Conservation (phyloP, 1,284 basidiomycete species). For the Lentinula novae-zelandiae region DNA sequence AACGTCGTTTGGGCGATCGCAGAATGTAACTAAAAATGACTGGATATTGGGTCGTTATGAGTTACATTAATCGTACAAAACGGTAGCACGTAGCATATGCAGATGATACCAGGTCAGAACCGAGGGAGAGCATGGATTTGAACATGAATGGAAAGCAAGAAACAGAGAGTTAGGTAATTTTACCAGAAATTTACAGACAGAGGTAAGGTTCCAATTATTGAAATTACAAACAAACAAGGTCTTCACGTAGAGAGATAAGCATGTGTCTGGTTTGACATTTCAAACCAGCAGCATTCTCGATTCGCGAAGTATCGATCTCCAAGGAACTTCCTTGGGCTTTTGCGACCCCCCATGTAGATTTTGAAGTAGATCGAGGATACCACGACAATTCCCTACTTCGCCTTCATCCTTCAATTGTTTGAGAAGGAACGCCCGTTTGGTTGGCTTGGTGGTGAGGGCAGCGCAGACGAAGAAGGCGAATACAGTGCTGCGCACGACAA, state of each 20-base stretch:
- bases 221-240: constrained; percentile 3
- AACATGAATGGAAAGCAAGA: background rate
- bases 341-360: constrained; percentile 47
- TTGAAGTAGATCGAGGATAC: constrained; percentile 52
- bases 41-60: background rate
- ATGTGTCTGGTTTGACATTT: constrained; percentile 4
- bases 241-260: background rate
- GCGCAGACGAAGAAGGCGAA: constrained; percentile 73
- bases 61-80: background rate
- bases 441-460: constrained; percentile 52
- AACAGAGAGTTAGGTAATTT: background rate
- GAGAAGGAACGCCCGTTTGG: constrained; percentile 42
- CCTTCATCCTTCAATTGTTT: constrained; percentile 47
- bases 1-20: too few species aligned
- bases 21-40: too few species aligned
- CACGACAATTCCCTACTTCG: constrained; percentile 45
- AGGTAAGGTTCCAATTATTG: background rate
- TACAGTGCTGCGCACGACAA: constrained; percentile 72
- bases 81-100: background rate
- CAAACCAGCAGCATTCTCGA: constrained; percentile 62
- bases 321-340: constrained; percentile 43
- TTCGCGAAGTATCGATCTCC: constrained; percentile 54
- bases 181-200: background rate
- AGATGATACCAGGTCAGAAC: too few species aligned
- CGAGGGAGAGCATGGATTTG: background rate